phyloP scores from a whole-genome alignment of 805 yeast species.

The Candida schatavii region DNA sequence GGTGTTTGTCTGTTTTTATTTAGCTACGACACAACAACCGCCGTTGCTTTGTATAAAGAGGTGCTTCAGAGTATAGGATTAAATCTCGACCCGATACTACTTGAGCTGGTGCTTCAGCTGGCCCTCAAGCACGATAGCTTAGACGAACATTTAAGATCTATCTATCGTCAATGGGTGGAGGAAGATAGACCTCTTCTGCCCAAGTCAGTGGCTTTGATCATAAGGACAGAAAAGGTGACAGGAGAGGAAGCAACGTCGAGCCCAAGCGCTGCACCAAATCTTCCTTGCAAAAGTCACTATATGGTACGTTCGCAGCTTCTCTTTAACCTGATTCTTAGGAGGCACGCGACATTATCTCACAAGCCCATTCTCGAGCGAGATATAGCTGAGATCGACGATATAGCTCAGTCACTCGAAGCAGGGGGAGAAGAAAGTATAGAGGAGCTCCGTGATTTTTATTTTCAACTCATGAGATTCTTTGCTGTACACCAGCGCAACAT shows the following conservation, averaged over 20 bases:
- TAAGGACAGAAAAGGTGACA: slow-evolving; percentile 9
- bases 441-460: slow-evolving; percentile 21
- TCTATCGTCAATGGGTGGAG: slow-evolving; percentile 27
- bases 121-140: slow-evolving; percentile 26
- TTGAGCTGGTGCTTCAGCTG: slow-evolving; percentile 25
- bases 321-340: slow-evolving; percentile 22
- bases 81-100: slow-evolving; percentile 21
- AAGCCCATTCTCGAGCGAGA: slow-evolving; percentile 26
- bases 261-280: slow-evolving; percentile 5
- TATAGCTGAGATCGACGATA: slow-evolving; percentile 16
- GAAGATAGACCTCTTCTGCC: slow-evolving; percentile 22
- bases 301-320: slow-evolving; percentile 21
- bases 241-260: background rate
- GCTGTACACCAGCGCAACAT: slow-evolving; percentile 23
- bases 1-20: slow-evolving; percentile 26
- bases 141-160: slow-evolving; percentile 25
- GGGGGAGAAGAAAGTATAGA: background rate
- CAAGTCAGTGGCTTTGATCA: slow-evolving; percentile 22
- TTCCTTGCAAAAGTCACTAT: slow-evolving; percentile 15
- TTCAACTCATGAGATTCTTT: slow-evolving; percentile 25
- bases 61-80: slow-evolving; percentile 20
- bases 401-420: slow-evolving; percentile 10
- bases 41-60: slow-evolving; percentile 22
- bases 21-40: slow-evolving; percentile 32
- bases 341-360: slow-evolving; percentile 23